These are phyloP conservation scores for Paramecium sonneborni DNA, from an alignment of 73 alveolate genomes.

Conservation along the genomic window DNA sequence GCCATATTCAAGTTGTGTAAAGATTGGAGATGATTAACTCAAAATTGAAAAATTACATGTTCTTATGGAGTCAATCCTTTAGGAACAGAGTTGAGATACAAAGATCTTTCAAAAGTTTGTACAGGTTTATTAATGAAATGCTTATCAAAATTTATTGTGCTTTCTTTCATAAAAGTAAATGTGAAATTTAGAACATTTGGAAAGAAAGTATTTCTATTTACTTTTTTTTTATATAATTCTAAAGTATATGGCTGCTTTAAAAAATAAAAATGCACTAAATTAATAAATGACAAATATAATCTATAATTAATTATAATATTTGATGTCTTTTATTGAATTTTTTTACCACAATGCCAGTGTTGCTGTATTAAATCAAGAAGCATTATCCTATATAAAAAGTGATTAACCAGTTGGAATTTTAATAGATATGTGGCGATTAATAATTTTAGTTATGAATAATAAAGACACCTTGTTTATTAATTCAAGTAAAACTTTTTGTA, in stretches of 20 bases:
- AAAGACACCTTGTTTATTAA: background rate
- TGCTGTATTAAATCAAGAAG: background rate
- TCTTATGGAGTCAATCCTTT: background rate
- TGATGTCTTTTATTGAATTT: background rate
- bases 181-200: background rate
- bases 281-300: background rate
- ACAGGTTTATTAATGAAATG: background rate
- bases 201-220: no score
- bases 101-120: background rate
- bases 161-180: background rate
- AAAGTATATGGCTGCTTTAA: no score
- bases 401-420: background rate
- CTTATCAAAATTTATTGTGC: background rate
- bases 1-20: background rate
- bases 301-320: background rate
- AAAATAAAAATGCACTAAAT: no score
- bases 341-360: background rate
- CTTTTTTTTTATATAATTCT: no score
- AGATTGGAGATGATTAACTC: background rate
- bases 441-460: background rate
- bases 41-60: background rate
- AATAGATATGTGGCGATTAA: background rate
- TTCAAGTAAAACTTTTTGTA: background rate
- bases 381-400: background rate
- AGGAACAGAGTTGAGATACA: background rate